Conservation (phyloP, 1,284 basidiomycete species). For the Ustilago xerochloae region DNA sequence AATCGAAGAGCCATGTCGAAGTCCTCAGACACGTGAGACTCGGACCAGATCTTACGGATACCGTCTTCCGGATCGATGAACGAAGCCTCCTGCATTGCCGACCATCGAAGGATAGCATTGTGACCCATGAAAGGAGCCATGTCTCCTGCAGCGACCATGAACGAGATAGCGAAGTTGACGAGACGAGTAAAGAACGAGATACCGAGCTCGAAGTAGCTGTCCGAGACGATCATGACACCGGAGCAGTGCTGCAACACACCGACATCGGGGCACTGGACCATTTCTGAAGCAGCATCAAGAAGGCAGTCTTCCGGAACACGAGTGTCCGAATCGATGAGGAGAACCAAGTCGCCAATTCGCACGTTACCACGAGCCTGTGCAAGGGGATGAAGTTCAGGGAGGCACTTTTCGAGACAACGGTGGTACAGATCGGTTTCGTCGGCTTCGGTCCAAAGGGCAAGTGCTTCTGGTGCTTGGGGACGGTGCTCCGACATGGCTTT, state of each 20-base stretch:
- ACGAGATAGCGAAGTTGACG: constrained; percentile 62
- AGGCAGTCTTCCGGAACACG: constrained; percentile 86
- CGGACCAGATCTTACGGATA: constrained; percentile 80
- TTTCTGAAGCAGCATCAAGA: constrained; percentile 84
- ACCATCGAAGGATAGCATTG: constrained; percentile 87
- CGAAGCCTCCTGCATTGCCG: constrained; percentile 81
- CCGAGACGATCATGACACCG: constrained; percentile 82
- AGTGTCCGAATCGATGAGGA: constrained; percentile 77
- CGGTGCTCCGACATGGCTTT: constrained; percentile 72
- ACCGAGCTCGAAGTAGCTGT: constrained; percentile 87
- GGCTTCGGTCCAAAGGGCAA: constrained; percentile 32
- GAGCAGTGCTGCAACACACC: constrained; percentile 86
- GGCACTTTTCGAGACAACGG: constrained; percentile 61
- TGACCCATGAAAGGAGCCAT: constrained; percentile 83
- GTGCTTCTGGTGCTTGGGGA: constrained; percentile 7
- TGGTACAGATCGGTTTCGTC: constrained; percentile 51
- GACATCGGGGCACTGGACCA: constrained; percentile 79
- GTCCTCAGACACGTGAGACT: constrained; percentile 84
- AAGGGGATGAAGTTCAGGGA: constrained; percentile 65
- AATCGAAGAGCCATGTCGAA: constrained; percentile 77
- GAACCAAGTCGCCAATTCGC: constrained; percentile 58
- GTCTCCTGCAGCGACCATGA: constrained; percentile 69
- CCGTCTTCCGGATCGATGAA: constrained; percentile 78
- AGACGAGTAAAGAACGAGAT: constrained; percentile 77
- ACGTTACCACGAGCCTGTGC: constrained; percentile 31